Evolutionary conservation across 1,284 basidiomycete genomes (phyloP), one percentile per base, ranked within the genome.

Genomic region (Athelia sp.): DNA sequence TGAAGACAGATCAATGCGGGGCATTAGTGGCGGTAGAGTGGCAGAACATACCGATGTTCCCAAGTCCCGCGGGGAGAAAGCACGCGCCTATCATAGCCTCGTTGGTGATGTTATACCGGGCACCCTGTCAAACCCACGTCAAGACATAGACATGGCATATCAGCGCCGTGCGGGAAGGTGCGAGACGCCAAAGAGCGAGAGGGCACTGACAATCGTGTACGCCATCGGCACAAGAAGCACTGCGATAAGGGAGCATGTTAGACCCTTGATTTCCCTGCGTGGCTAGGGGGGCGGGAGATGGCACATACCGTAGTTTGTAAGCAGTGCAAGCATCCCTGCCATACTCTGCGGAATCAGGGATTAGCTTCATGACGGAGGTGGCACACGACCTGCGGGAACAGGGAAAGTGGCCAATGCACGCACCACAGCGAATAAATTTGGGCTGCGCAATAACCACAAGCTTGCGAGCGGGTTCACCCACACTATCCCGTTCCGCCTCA

Each of bases 381-480:
- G n/a, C n/a, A n/a, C n/a, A n/a, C n/a, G n/a, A n/a, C n/a, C n/a
- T n/a, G 32, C 32, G 21, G 17, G 43, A 10, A 52, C 9, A 0
- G n/a, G n/a, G n/a, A 14, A 18, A 17, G 19, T n/a, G n/a, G n/a
- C n/a, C n/a, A n/a, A n/a, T n/a, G 26, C 3, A 71, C 82, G 57
- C 47, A 85, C 83, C 2, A 82, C 63, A 2, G 72, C 59, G 23
- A 78, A 49, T 14, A 89, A 62, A 56, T 83, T 84, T 6, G 82
- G 81, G 56, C 81, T 82, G 19, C 74, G 64, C 11, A 88, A 62
- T 3, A 87, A 64, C 35, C 58, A 56, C 10, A 89, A 53, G 31
- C 76, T 73, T 1, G 61, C 56, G 43, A 89, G 68, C 1, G 86
- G 85, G 60, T 88, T 88, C 48, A 87, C 61, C 63, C 73, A 75